phyloP scores from a whole-genome alignment of 208 protist genomes.

The Leishmania arabica region DNA sequence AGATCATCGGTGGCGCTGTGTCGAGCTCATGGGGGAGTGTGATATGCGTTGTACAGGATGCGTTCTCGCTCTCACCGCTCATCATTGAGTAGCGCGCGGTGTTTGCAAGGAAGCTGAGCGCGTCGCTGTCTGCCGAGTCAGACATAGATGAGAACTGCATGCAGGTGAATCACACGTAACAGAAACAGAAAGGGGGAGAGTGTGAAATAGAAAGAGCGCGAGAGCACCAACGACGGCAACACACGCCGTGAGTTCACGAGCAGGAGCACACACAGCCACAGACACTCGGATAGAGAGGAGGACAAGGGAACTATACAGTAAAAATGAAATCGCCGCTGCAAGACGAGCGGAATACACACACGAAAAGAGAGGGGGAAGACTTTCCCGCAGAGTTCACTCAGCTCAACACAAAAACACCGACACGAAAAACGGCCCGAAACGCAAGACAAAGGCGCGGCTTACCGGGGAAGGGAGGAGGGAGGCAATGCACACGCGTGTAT shows the following conservation, averaged over 20 bases:
- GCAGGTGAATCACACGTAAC: not conserved
- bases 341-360: not conserved
- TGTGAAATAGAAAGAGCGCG: constrained; percentile 1
- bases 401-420: not conserved
- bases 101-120: not conserved
- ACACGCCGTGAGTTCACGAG: not conserved
- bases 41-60: constrained; percentile 9
- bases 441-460: not conserved
- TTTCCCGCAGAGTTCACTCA: not conserved
- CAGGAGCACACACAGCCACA: not conserved
- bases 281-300: not conserved
- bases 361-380: not conserved
- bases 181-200: not conserved
- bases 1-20: not conserved
- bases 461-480: not conserved
- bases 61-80: not conserved
- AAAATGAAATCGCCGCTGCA: not conserved
- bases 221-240: not conserved
- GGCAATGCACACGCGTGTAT: not conserved
- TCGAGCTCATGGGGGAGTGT: constrained; percentile 19
- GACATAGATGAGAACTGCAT: not conserved
- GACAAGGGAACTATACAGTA: not conserved
- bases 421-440: not conserved
- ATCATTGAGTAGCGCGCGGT: not conserved
- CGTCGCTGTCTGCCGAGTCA: not conserved